Base-by-base conservation (phyloP, 306 rosid genomes). In the Quercus bicolor region DNA sequence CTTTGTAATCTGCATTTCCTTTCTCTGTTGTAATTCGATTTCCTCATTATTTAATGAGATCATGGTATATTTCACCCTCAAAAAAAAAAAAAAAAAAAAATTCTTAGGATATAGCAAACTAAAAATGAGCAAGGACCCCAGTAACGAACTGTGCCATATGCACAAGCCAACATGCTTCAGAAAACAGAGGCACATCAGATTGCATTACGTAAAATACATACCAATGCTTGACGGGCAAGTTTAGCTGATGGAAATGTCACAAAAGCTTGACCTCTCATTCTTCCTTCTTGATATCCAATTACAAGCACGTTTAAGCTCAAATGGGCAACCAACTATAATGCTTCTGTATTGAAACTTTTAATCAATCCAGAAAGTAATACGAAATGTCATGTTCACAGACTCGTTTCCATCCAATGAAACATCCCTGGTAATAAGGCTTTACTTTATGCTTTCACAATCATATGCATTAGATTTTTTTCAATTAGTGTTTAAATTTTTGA, bases 251-350 rank as follows among this genome's bases (percentile, higher is more conserved):
- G 98, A 83, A 95, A 91, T 72, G 98, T 95, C 83, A 95, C 66
- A 80, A 95, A 95, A 2, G 98, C 97, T 89, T 95, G 98, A 70
- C 97, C 98, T 84, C 94, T 90, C 98, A 95, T 94, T 85, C 97
- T 88, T 86, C 98, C 96, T 86, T 92, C 98, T 97, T 92, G 97
- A 82, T 79, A 92, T 80, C 78, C 68, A 80, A 6, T 43, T 70
- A 48, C 26, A 10, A 21, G 72, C 37, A 80, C n/a, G 53, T 33
- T 68, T n/a, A 64, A 78, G 83, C 60, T 66, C 40, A 52, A 12
- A 33, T 52, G 54, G 29, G 79, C 33, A 31, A 31, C 33, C 68
- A 69, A 43, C 43, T 43, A 61, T 54, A 64, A 61, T 26, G 54
- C 15, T 31, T 31, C 48, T 28, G 26, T 34, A 53, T 51, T 16